phyloP scores from a whole-genome alignment of 495 filamentous ascomycete species.

The Pyronema omphalodes region DNA sequence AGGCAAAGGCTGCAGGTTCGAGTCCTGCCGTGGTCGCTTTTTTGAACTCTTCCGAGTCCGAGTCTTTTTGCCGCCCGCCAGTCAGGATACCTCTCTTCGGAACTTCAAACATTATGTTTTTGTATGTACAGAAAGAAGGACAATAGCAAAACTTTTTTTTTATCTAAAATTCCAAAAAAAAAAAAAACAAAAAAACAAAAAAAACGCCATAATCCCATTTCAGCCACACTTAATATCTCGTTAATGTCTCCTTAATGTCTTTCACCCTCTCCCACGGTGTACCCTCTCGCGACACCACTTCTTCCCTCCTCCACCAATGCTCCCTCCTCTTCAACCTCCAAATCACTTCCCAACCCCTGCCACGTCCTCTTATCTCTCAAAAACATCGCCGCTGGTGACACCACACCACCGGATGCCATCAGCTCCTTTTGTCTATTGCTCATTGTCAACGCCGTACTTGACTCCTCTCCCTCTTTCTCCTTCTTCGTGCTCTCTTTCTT shows the following conservation, averaged over 20 bases:
- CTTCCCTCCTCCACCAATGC: slow-evolving; percentile 61
- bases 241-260: too few relatives aligned
- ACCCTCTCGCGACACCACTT: slow-evolving; percentile 78
- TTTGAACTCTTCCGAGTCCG: too few relatives aligned
- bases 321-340: slow-evolving; percentile 42
- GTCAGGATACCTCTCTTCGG: too few relatives aligned
- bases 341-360: slow-evolving; percentile 80
- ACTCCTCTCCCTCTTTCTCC: slow-evolving; percentile 19
- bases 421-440: slow-evolving; percentile 25
- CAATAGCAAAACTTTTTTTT: too few relatives aligned
- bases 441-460: slow-evolving; percentile 22
- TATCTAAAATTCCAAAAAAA: too few relatives aligned
- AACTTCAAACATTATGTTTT: too few relatives aligned
- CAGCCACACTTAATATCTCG: neutral
- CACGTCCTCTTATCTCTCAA: slow-evolving; percentile 68
- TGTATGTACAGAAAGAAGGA: too few relatives aligned
- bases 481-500: slow-evolving; percentile 7
- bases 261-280: slow-evolving; percentile 43
- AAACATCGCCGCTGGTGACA: slow-evolving; percentile 84
- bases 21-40: slow-evolving; percentile 24
- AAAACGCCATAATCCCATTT: neutral
- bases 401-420: slow-evolving; percentile 53
- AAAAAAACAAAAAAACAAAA: neutral
- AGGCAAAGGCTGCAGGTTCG: slow-evolving; percentile 20
- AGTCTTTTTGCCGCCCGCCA: too few relatives aligned